A percentile compares a stretch with the other conserved stretches of the same genome.
Conservation (phyloP, 2,329 filamentous ascomycete species). For the Rutstroemia sydowiana region DNA sequence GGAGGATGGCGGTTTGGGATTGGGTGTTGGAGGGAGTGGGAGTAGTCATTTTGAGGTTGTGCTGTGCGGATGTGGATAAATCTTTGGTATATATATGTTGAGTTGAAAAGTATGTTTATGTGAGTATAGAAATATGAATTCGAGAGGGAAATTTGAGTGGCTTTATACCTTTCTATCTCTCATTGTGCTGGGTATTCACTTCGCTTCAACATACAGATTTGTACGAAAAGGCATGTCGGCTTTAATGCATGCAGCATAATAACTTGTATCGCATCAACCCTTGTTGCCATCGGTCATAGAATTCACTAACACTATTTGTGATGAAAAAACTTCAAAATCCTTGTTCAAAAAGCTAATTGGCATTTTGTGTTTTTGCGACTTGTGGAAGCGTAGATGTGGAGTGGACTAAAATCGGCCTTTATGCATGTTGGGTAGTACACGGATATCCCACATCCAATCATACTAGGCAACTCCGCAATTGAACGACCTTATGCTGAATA, state of each 20-base stretch:
- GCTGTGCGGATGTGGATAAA: neutral
- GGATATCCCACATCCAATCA: no score
- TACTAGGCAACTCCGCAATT: no score
- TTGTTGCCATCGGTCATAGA: neutral
- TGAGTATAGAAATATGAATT: neutral
- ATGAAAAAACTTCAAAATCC: neutral
- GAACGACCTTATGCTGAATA: no score
- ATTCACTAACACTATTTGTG: neutral
- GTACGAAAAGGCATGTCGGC: neutral
- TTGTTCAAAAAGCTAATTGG: neutral
- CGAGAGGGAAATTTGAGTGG: neutral
- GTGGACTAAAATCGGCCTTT: neutral
- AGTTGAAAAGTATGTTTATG: neutral
- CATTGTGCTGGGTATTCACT: neutral
- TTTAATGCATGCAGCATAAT: neutral
- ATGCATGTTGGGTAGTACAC: no score
- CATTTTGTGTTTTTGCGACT: neutral
- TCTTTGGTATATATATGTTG: no score
- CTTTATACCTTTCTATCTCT: neutral
- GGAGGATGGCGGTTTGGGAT: slow-evolving; percentile 19
- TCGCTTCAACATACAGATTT: neutral
- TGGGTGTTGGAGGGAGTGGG: neutral
- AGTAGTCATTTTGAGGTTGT: neutral
- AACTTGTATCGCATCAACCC: neutral
- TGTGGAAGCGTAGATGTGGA: neutral